phyloP scores from a whole-genome alignment of 225 moss, liverwort and hornwort species.

The Lunularia cruciata region DNA sequence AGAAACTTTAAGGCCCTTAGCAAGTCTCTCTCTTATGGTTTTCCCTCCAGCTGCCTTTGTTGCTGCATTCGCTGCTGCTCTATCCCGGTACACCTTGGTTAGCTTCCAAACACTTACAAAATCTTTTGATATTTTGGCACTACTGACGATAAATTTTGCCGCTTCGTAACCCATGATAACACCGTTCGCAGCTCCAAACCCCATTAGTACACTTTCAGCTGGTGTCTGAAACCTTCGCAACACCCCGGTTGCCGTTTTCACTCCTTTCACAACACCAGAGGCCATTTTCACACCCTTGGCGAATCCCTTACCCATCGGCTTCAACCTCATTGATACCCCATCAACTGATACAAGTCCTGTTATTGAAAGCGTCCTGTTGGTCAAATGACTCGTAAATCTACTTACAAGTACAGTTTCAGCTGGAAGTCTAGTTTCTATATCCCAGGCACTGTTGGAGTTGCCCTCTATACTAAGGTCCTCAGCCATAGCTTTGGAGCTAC shows the following conservation, averaged over 20 bases:
- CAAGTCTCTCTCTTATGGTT: slow-evolving; percentile 44
- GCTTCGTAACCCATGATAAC: slow-evolving; percentile 65
- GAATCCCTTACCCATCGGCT: slow-evolving; percentile 52
- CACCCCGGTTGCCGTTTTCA: slow-evolving; percentile 64
- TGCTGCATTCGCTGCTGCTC: slow-evolving; percentile 33
- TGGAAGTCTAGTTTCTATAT: slow-evolving; percentile 5
- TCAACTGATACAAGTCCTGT: slow-evolving; percentile 19
- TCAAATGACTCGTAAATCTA: slow-evolving; percentile 10
- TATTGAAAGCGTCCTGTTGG: slow-evolving; percentile 24
- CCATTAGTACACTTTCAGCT: slow-evolving; percentile 54
- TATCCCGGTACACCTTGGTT: slow-evolving; percentile 41
- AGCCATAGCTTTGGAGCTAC: neutral
- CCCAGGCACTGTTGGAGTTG: neutral
- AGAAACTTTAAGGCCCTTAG: slow-evolving; percentile 76
- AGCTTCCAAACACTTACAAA: slow-evolving; percentile 62
- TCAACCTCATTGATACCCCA: slow-evolving; percentile 26
- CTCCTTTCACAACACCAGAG: slow-evolving; percentile 71
- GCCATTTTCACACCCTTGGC: slow-evolving; percentile 71
- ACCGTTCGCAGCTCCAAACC: slow-evolving; percentile 67
- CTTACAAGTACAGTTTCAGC: slow-evolving; percentile 15
- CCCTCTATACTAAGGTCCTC: neutral
- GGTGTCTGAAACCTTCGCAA: slow-evolving; percentile 59
- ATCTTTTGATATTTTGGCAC: slow-evolving; percentile 87
- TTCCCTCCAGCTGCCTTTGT: slow-evolving; percentile 32
- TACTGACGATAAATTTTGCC: slow-evolving; percentile 65